Base-by-base conservation (phyloP, 768 basidiomycete genomes). In the Lyophyllum shimeji region DNA sequence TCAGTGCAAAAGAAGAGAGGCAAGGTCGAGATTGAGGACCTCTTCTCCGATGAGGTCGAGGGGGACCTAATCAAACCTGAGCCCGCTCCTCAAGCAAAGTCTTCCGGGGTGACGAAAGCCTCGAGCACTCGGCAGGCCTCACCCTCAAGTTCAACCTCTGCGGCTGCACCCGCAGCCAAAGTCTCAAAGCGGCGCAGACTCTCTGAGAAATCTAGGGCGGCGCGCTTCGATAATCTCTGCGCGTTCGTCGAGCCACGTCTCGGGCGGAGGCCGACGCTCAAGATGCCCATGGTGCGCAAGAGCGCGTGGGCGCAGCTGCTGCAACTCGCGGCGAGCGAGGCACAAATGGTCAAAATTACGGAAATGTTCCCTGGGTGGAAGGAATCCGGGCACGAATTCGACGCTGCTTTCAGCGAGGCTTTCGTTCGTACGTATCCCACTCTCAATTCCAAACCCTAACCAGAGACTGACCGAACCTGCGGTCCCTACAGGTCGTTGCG, bases 401-500 rank as follows among this genome's bases (percentile, higher is more conserved):
- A 67, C 12, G 58, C 66, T 1, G 46, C 65, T 0, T 78, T 81
- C 47, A 69, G 76, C 0, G 81, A 82, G 59, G 69, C 71, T 24
- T 82, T 88, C 62, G 73, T 81, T 52, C 78, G 86, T 87, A 66
- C 67, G 84, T 81, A 23, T 37, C 20, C 13, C 20, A 11, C 2
- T 21, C 31, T 31, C 27, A 13, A 42, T 8, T 24, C 27, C 12
- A 7, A 3, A 13, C 17, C 15, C 7, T 8, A 18, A 2, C 46
- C 8, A 46, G 29, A 17, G 18, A n/a, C 27, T 3, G 5, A 34
- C 13, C 7, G 7, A 12, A 37, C 8, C 34, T 11, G 3, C 11
- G 7, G 3, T 17, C 8, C 8, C 34, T n/a, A 37, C 49, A 90
- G 87, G 81, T 21, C 86, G 87, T 8, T 89, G 86, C 52, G 74